These are phyloP conservation scores for Aethionema arabicum DNA, from an alignment of 345 rosid species.

Conservation along the genomic window DNA sequence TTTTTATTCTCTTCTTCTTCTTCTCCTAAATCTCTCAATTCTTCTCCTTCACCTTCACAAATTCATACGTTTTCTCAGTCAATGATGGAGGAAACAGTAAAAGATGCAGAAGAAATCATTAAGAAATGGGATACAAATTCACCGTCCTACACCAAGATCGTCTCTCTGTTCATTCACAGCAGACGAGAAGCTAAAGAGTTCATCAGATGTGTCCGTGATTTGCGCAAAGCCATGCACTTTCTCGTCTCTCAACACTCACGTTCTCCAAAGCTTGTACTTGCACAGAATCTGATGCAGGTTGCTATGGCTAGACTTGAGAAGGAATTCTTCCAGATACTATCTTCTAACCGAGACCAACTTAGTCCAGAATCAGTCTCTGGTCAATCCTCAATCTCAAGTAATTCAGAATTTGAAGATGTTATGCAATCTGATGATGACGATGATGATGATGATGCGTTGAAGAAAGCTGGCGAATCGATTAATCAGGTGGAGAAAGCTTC, in stretches of 20 bases:
- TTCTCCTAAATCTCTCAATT: slow-evolving; percentile 17
- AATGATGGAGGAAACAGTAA: slow-evolving; percentile 48
- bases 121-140: slow-evolving; percentile 56
- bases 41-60: slow-evolving; percentile 30
- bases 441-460: slow-evolving; percentile 35
- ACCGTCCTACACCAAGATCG: slow-evolving; percentile 35
- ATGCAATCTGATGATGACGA: slow-evolving; percentile 24
- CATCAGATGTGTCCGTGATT: slow-evolving; percentile 42
- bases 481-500: slow-evolving; percentile 41
- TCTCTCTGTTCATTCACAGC: slow-evolving; percentile 41
- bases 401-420: slow-evolving; percentile 33
- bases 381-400: slow-evolving; percentile 43
- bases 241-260: slow-evolving; percentile 41
- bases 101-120: slow-evolving; percentile 51
- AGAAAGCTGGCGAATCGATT: slow-evolving; percentile 40
- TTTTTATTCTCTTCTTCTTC: slow-evolving; percentile 16
- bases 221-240: slow-evolving; percentile 59
- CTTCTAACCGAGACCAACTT: slow-evolving; percentile 43
- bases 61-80: slow-evolving; percentile 40
- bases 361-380: slow-evolving; percentile 55
- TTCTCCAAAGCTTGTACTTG: slow-evolving; percentile 50
- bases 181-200: slow-evolving; percentile 53
- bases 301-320: slow-evolving; percentile 64
- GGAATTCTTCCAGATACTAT: slow-evolving; percentile 49
- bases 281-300: slow-evolving; percentile 55